Evolutionary conservation across 192 early-diverging fungal genomes (phyloP), one percentile per base, ranked within the genome.

Genomic region (Backusella parvicylindrica): DNA sequence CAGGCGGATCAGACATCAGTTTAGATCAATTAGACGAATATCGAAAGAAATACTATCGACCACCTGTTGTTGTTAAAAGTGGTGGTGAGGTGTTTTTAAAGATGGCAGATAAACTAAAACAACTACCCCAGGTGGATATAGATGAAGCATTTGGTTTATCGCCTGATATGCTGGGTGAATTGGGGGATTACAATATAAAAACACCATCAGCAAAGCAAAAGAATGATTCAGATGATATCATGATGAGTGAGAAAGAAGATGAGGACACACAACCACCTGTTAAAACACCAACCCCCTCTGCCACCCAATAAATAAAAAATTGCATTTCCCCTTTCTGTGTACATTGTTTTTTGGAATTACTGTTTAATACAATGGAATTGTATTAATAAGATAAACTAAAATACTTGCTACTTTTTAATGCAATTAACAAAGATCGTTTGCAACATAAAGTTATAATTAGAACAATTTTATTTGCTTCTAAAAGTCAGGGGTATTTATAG

Each of bases 21-120:
- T 81, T 93, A 43, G 87, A 86, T 7, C 77, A 84, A 53, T 69
- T 93, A 40, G 84, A 88, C 23, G 71, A 84, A 9, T 91, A 82
- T 74, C 86, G 87, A 35, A 83, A 87, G 68, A 81, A 84, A 68
- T 92, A 89, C 68, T 79, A 86, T 5, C 85, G 85, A 36, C 84
- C 92, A 30, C 87, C 90, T 18, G 91, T 89, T 31, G 87, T 91
- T 73, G 92, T 91, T 37, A 88, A 89, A 73, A 90, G 87, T 26
- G 92, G 92, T 0, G 83, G 87, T n/a, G 90, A 93, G 33, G 87
- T 91, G 16, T 88, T 85, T 38, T 77, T 87, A 38, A 85, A 85
- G 67, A 79, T 87, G 73, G 84, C 77, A 9, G 81, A 81, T 40
- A 77, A 77, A 13, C 50, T 78, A n/a, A 74, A 40, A 30, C 47